These are phyloP conservation scores for Crepidotus sp. DNA, from an alignment of 1,284 basidiomycete genomes.

Conservation along the genomic window DNA sequence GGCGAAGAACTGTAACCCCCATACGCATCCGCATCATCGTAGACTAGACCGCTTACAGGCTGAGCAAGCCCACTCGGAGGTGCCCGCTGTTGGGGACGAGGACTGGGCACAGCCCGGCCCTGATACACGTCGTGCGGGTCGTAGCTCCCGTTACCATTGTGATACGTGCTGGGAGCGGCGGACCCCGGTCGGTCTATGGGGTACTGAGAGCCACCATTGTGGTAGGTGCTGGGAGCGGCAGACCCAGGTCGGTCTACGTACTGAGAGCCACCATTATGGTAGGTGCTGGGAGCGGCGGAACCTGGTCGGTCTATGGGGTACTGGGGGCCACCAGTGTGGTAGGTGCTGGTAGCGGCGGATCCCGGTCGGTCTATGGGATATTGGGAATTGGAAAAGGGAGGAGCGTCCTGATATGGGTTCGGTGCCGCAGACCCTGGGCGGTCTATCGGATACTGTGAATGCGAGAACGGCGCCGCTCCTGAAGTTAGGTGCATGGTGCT, in stretches of 20 bases:
- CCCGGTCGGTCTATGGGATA: constrained; percentile 12
- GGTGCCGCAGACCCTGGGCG: constrained; percentile 20
- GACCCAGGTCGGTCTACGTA: neutral
- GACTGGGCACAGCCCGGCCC: constrained; percentile 31
- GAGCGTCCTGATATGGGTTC: neutral
- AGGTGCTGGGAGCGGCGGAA: constrained; percentile 20
- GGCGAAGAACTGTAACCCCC: constrained; percentile 17
- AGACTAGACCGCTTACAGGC: constrained; percentile 26
- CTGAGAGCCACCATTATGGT: constrained; percentile 2
- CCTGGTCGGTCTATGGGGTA: constrained; percentile 23
- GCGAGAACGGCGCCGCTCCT: constrained; percentile 35
- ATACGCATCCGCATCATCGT: constrained; percentile 27
- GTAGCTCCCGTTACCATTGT: constrained; percentile 20
- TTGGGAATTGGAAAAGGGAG: constrained; percentile 8
- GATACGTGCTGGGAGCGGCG: constrained; percentile 18
- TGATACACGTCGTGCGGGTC: constrained; percentile 47
- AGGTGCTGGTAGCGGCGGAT: constrained; percentile 19
- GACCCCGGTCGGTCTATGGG: constrained; percentile 24
- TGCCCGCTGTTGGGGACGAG: constrained; percentile 18
- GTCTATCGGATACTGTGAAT: constrained; percentile 23
- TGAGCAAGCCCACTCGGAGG: constrained; percentile 16
- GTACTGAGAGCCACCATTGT: neutral
- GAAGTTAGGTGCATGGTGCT: constrained; percentile 49
- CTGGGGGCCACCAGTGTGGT: too few species aligned
- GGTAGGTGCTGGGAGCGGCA: too few species aligned